phyloP scores from a whole-genome alignment of 2,329 filamentous ascomycete species.

The Aureobasidium namibiae region DNA sequence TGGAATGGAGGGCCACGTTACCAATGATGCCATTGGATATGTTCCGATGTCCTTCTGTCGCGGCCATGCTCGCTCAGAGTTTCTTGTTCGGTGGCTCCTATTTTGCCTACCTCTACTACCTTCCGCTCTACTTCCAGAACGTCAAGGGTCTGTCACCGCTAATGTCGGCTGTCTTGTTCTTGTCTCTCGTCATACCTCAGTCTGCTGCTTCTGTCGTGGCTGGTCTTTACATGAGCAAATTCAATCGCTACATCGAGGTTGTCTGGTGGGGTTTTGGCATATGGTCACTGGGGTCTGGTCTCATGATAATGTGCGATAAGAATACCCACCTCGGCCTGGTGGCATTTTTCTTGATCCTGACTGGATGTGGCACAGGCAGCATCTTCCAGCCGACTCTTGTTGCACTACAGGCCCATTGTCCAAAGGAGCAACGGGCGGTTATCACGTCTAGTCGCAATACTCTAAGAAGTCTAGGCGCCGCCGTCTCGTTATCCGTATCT shows the following conservation, averaged over 20 bases:
- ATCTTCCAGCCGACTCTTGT: slow-evolving; percentile 32
- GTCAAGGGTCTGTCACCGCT: slow-evolving; percentile 39
- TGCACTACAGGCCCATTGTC: slow-evolving; percentile 30
- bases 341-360: slow-evolving; percentile 26
- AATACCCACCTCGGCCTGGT: slow-evolving; percentile 23
- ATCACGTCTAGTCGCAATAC: slow-evolving; percentile 33
- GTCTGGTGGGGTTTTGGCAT: slow-evolving; percentile 40
- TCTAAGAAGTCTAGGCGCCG: slow-evolving; percentile 29
- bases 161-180: slow-evolving; percentile 42
- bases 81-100: slow-evolving; percentile 56
- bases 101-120: slow-evolving; percentile 46
- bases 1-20: slow-evolving; percentile 43
- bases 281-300: slow-evolving; percentile 30
- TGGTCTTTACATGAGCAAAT: slow-evolving; percentile 45
- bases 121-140: slow-evolving; percentile 27
- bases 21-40: slow-evolving; percentile 46
- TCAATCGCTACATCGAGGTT: slow-evolving; percentile 19
- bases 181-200: slow-evolving; percentile 29
- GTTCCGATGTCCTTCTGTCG: slow-evolving; percentile 47
- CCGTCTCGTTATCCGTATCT: slow-evolving; percentile 29
- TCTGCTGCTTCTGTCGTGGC: slow-evolving; percentile 34
- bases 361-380: slow-evolving; percentile 26
- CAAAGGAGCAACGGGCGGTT: slow-evolving; percentile 30
- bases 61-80: slow-evolving; percentile 48
- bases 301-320: slow-evolving; percentile 25